These are phyloP conservation scores for Hippophae tibetana DNA, from an alignment of 306 rosid genomes.

Conservation along the genomic window DNA sequence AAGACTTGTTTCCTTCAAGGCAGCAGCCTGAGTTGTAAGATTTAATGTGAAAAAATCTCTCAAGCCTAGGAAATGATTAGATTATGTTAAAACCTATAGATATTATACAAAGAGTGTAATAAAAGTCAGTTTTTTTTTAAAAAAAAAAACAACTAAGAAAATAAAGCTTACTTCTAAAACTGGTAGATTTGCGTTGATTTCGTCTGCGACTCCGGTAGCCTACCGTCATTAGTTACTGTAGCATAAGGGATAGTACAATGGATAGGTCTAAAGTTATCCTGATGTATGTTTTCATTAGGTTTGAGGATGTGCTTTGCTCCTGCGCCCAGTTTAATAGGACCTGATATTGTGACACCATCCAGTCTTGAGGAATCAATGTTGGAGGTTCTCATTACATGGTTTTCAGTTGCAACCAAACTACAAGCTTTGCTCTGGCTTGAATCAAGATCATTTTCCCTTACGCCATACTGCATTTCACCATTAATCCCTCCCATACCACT, in stretches of 20 bases:
- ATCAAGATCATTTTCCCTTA: slow-evolving; percentile 24
- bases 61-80: slow-evolving; percentile 17
- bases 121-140: neutral
- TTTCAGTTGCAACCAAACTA: slow-evolving; percentile 5
- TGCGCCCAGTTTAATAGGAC: slow-evolving; percentile 65
- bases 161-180: slow-evolving; percentile 48
- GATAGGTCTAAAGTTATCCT: slow-evolving; percentile 29
- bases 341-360: slow-evolving; percentile 39
- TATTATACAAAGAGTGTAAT: slow-evolving; percentile 13
- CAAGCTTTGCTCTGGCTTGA: slow-evolving; percentile 28
- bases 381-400: slow-evolving; percentile 25
- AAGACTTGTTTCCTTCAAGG: slow-evolving; percentile 26
- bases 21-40: slow-evolving; percentile 31
- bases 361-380: slow-evolving; percentile 29
- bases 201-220: slow-evolving; percentile 45
- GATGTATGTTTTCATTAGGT: slow-evolving; percentile 48
- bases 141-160: no score
- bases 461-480: slow-evolving; percentile 25
- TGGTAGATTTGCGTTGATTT: slow-evolving; percentile 56
- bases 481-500: slow-evolving; percentile 23
- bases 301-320: slow-evolving; percentile 76
- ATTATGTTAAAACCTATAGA: slow-evolving; percentile 10
- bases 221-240: slow-evolving; percentile 36
- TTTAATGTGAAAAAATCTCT: slow-evolving; percentile 9
- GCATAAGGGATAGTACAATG: slow-evolving; percentile 43